These are phyloP conservation scores for Ilex asprella DNA, from an alignment of 257 asterid species.

Conservation along the genomic window DNA sequence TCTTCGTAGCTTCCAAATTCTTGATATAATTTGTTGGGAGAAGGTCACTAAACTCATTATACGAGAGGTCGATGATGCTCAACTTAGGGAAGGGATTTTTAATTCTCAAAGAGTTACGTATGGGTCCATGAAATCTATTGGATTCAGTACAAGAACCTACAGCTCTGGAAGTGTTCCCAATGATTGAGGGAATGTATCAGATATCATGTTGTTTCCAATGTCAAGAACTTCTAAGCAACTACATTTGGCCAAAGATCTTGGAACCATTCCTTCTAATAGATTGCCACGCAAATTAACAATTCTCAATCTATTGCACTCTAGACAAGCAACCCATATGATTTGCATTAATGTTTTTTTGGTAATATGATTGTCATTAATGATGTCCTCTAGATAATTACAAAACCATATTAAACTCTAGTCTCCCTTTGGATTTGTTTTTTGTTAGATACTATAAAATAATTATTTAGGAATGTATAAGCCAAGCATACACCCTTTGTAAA, in stretches of 20 bases:
- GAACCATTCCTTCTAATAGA: constrained; percentile 10
- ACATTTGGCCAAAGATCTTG: constrained; percentile 21
- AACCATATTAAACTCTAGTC: too few relatives aligned
- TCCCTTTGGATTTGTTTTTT: too few relatives aligned
- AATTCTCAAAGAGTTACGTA: not conserved
- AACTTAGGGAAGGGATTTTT: constrained; percentile 8
- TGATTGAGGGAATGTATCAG: constrained; percentile 26
- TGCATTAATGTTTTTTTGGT: too few relatives aligned
- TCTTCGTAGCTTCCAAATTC: constrained; percentile 15
- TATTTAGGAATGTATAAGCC: too few relatives aligned
- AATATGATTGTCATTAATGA: too few relatives aligned
- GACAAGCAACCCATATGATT: too few relatives aligned
- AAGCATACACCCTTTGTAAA: too few relatives aligned
- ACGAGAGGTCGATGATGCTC: constrained; percentile 23
- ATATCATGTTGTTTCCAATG: constrained; percentile 18
- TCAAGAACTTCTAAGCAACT: constrained; percentile 22
- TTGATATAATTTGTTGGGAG: constrained; percentile 9
- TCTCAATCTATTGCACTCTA: too few relatives aligned
- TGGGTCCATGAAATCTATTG: constrained; percentile 16
- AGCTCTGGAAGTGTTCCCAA: constrained; percentile 18
- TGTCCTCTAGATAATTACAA: too few relatives aligned
- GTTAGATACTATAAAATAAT: too few relatives aligned
- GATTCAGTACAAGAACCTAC: constrained; percentile 25
- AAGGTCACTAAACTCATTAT: constrained; percentile 19
- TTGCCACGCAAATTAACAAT: too few relatives aligned